These are phyloP conservation scores for Amyloporia xantha DNA, from an alignment of 768 basidiomycete species.

Conservation along the genomic window DNA sequence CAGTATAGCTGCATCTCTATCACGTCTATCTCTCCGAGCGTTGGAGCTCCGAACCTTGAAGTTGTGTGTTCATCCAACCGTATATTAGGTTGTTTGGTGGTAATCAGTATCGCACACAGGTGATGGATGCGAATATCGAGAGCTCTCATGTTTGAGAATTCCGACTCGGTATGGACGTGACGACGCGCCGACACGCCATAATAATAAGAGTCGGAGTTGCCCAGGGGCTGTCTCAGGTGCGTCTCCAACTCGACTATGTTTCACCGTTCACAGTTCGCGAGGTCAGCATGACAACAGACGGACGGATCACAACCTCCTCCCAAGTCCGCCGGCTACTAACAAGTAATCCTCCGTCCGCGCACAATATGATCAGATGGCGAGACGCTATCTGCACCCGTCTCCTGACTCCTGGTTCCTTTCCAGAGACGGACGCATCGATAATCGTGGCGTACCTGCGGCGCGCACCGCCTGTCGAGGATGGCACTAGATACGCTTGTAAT, in stretches of 20 bases:
- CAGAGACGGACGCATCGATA: constrained; percentile 1
- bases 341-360: neutral
- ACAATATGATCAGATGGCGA: neutral
- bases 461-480: neutral
- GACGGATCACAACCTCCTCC: neutral
- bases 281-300: neutral
- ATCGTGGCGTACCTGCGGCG: constrained; percentile 1
- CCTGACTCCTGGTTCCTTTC: neutral
- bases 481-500: neutral
- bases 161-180: too few species aligned
- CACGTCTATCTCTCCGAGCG: neutral
- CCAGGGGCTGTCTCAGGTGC: too few species aligned
- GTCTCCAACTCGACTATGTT: neutral
- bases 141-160: neutral
- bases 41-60: neutral
- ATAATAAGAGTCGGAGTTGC: too few species aligned
- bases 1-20: neutral
- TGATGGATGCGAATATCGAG: neutral
- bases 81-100: neutral
- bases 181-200: too few species aligned
- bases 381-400: neutral
- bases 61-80: neutral
- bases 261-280: neutral
- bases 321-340: neutral
- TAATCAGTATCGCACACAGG: neutral